Percentiles rank a stretch among this genome's conserved stretches.
These are phyloP conservation scores for Vigna nakashimae DNA, from an alignment of 306 rosid genomes.

Conservation along the genomic window DNA sequence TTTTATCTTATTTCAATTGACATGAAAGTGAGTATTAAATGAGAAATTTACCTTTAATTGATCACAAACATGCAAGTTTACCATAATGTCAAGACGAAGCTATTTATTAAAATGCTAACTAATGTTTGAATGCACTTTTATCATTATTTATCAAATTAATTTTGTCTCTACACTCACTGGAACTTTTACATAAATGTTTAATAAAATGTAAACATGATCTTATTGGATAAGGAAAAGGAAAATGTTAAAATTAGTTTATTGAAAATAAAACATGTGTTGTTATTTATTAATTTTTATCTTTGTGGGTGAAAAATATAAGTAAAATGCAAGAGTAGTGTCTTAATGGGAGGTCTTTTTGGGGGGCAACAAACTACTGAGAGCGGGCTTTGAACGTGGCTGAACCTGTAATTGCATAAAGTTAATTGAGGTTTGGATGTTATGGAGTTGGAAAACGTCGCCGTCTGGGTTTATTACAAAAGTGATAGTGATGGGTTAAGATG, in stretches of 20 bases:
- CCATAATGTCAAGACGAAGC: no score
- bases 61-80: no score
- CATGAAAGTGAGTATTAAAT: neutral
- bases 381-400: neutral
- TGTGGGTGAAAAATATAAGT: neutral
- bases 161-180: neutral
- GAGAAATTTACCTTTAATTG: neutral
- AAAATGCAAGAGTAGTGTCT: neutral
- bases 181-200: no score
- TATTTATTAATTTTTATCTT: neutral
- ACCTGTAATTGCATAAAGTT: neutral
- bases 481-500: conserved; percentile 20
- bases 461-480: neutral
- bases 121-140: no score
- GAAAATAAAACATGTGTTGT: no score
- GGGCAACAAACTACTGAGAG: neutral
- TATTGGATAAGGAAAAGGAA: no score
- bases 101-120: no score
- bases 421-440: neutral
- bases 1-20: neutral
- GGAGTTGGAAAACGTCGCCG: neutral
- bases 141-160: no score
- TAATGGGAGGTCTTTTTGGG: neutral
- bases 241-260: no score
- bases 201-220: no score